Evolutionary conservation across 352 stramenopile species (phyloP).

Genomic region (Lagenidium giganteum): DNA sequence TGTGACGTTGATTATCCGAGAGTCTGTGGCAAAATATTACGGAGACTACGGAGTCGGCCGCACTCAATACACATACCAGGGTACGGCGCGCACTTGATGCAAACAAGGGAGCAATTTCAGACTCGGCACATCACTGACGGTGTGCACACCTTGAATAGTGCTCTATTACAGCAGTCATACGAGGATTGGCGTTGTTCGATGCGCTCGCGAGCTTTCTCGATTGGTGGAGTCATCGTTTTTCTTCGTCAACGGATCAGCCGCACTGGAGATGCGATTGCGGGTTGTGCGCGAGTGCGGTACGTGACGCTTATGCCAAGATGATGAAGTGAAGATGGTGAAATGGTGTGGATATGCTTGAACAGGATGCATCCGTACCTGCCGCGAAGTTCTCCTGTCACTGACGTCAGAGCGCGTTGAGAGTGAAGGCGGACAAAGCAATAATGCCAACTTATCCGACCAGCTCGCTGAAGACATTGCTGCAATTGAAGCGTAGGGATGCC

Average conservation of each 20-base stretch:
- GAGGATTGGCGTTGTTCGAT: conserved; percentile 48
- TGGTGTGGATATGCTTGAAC: conserved; percentile 24
- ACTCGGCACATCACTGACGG: background rate
- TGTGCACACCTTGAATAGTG: conserved; percentile 36
- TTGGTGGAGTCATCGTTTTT: conserved; percentile 70
- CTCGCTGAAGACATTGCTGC: too few species aligned
- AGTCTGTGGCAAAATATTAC: conserved; percentile 63
- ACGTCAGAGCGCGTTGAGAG: background rate
- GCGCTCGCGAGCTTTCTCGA: conserved; percentile 61
- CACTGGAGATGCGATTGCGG: conserved; percentile 55
- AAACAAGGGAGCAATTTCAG: background rate
- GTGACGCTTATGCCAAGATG: conserved; percentile 53
- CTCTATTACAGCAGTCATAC: conserved; percentile 61
- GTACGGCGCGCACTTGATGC: conserved; percentile 21
- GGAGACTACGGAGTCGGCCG: conserved; percentile 62
- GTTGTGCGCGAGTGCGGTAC: conserved; percentile 65
- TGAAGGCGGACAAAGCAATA: background rate
- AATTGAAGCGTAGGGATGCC: too few species aligned
- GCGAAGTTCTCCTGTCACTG: background rate
- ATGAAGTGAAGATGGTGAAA: conserved; percentile 39
- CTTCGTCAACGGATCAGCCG: conserved; percentile 58
- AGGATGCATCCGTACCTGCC: conserved; percentile 5
- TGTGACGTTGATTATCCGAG: conserved; percentile 42
- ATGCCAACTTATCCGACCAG: background rate
- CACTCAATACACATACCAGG: conserved; percentile 78